Conservation (phyloP, 1,139 yeast species). For the Candida tunisiensis region DNA sequence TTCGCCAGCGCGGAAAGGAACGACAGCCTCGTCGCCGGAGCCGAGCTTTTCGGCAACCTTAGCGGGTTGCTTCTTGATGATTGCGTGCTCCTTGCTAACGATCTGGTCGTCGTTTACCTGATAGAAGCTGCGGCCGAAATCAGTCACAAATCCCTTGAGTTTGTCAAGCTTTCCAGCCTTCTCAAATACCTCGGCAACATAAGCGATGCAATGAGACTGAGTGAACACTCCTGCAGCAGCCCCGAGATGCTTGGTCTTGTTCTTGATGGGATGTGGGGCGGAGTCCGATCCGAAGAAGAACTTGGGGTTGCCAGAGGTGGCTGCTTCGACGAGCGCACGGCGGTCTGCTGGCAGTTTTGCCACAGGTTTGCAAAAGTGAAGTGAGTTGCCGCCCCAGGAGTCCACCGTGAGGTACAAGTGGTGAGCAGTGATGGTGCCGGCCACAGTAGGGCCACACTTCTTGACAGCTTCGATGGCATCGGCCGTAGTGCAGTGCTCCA, state of each 20-base stretch:
- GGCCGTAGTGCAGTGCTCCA: slow-evolving; percentile 90
- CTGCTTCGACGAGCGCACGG: slow-evolving; percentile 68
- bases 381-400: slow-evolving; percentile 93
- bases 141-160: slow-evolving; percentile 58
- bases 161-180: slow-evolving; percentile 41
- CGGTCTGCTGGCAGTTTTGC: slow-evolving; percentile 84
- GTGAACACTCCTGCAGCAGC: slow-evolving; percentile 98
- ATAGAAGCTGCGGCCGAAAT: slow-evolving; percentile 59
- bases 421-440: slow-evolving; percentile 93
- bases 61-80: slow-evolving; percentile 32
- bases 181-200: slow-evolving; percentile 79
- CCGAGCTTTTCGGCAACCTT: slow-evolving; percentile 43
- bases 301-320: slow-evolving; percentile 81
- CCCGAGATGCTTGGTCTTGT: slow-evolving; percentile 59
- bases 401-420: slow-evolving; percentile 81
- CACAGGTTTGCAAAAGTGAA: slow-evolving; percentile 93
- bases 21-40: slow-evolving; percentile 36
- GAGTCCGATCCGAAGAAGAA: slow-evolving; percentile 96
- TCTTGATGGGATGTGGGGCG: slow-evolving; percentile 83
- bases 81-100: slow-evolving; percentile 30
- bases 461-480: slow-evolving; percentile 71
- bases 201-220: slow-evolving; percentile 67
- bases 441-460: slow-evolving; percentile 56
- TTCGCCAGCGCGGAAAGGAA: slow-evolving; percentile 85
- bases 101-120: slow-evolving; percentile 26